phyloP scores from a whole-genome alignment of 352 stramenopile genomes.

The Thraustochytrium striatum region DNA sequence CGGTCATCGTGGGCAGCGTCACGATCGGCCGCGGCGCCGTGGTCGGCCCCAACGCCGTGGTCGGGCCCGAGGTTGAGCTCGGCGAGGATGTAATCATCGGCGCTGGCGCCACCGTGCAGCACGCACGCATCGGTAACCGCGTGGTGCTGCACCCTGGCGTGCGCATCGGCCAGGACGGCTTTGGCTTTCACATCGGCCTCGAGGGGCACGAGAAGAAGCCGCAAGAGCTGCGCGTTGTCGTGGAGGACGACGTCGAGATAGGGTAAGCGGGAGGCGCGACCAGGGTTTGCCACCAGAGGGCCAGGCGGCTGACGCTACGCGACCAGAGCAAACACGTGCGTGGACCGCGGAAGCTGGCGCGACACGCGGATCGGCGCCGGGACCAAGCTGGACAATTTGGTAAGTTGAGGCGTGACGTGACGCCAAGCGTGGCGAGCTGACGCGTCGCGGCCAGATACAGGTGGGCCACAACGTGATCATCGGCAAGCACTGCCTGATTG shows the following conservation, averaged over 20 bases:
- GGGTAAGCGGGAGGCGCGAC: conserved; percentile 53
- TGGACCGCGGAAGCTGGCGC: conserved; percentile 75
- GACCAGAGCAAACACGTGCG: conserved; percentile 66
- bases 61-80: conserved; percentile 65
- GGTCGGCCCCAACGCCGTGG: conserved; percentile 62
- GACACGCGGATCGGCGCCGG: conserved; percentile 67
- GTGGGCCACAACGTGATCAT: conserved; percentile 77
- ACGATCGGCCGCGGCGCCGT: conserved; percentile 61
- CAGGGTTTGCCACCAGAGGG: not conserved
- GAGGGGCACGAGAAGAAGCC: conserved; percentile 71
- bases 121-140: conserved; percentile 64
- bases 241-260: conserved; percentile 75
- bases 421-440: not conserved
- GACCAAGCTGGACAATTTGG: conserved; percentile 75
- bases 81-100: conserved; percentile 61
- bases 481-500: conserved; percentile 66
- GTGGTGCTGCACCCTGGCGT: conserved; percentile 69
- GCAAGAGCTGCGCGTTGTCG: conserved; percentile 68
- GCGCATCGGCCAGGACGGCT: conserved; percentile 70
- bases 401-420: conserved; percentile 44
- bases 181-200: conserved; percentile 66
- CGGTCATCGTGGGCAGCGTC: not conserved
- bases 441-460: conserved; percentile 63
- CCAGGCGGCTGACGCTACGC: not conserved
- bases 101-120: conserved; percentile 54